These are phyloP conservation scores for Alternaria panax DNA, from an alignment of 2,329 filamentous ascomycete species.

Conservation along the genomic window DNA sequence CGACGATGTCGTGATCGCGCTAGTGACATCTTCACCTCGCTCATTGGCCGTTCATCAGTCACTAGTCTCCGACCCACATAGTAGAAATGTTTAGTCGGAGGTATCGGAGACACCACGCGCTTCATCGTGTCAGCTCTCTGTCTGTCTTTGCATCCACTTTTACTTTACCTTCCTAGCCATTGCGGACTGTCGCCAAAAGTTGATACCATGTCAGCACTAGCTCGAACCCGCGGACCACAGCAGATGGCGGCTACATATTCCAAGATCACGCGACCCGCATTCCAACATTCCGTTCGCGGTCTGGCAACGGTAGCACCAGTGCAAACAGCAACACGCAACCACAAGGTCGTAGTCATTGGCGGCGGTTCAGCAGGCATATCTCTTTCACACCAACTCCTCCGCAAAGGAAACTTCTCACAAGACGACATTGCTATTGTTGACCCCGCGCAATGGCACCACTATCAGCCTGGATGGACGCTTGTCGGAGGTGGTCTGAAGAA, in stretches of 20 bases:
- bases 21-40: neutral
- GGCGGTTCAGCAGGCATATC: conserved; percentile 71
- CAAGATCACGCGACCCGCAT: neutral
- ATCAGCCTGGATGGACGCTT: conserved; percentile 74
- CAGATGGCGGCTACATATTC: neutral
- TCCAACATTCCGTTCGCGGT: conserved; percentile 10
- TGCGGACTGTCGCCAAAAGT: neutral
- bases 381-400: conserved; percentile 72
- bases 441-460: conserved; percentile 69
- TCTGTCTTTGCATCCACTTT: conserved; percentile 1
- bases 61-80: conserved; percentile 1
- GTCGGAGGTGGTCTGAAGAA: conserved; percentile 71
- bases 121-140: neutral
- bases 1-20: conserved; percentile 6
- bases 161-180: neutral
- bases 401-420: conserved; percentile 62
- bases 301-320: conserved; percentile 41
- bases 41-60: neutral
- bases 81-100: conserved; percentile 3
- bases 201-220: conserved; percentile 1
- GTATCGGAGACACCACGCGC: neutral
- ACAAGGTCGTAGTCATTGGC: conserved; percentile 72
- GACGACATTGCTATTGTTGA: conserved; percentile 72
- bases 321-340: conserved; percentile 52
- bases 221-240: neutral